These are phyloP conservation scores for Trichoderma harzianum DNA, from an alignment of 2,329 filamentous ascomycete species.

Conservation along the genomic window DNA sequence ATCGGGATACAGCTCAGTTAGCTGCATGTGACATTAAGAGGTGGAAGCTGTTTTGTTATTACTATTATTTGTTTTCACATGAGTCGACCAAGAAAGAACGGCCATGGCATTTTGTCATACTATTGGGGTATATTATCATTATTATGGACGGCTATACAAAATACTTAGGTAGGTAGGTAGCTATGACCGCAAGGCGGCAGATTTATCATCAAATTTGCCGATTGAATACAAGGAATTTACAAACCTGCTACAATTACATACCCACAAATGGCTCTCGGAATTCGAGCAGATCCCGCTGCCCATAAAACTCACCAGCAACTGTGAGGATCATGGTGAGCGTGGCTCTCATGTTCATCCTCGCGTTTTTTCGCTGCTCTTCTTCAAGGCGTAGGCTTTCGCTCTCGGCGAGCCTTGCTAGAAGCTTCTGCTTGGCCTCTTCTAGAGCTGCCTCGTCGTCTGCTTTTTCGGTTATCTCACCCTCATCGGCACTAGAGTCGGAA, in stretches of 20 bases:
- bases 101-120: not conserved
- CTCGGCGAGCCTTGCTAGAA: constrained; percentile 43
- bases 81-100: not conserved
- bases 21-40: not conserved
- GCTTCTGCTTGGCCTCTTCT: constrained; percentile 46
- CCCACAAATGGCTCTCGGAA: constrained; percentile 62
- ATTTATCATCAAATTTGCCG: not conserved
- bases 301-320: constrained; percentile 82
- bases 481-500: constrained; percentile 34
- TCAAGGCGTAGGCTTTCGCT: constrained; percentile 29
- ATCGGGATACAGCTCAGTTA: not conserved
- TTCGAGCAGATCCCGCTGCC: constrained; percentile 80
- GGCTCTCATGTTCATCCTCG: constrained; percentile 55
- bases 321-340: constrained; percentile 91
- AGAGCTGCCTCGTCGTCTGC: constrained; percentile 39
- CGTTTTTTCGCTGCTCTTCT: constrained; percentile 32
- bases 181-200: not conserved
- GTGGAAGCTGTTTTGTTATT: not conserved
- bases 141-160: not conserved
- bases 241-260: constrained; percentile 31
- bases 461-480: constrained; percentile 33
- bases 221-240: constrained; percentile 2
- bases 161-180: not conserved
- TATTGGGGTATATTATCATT: not conserved
- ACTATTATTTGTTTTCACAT: not conserved